Percentiles rank a stretch among this genome's conserved stretches.
These are phyloP conservation scores for Discostella stelligera DNA, from an alignment of 352 stramenopile genomes.

Conservation along the genomic window DNA sequence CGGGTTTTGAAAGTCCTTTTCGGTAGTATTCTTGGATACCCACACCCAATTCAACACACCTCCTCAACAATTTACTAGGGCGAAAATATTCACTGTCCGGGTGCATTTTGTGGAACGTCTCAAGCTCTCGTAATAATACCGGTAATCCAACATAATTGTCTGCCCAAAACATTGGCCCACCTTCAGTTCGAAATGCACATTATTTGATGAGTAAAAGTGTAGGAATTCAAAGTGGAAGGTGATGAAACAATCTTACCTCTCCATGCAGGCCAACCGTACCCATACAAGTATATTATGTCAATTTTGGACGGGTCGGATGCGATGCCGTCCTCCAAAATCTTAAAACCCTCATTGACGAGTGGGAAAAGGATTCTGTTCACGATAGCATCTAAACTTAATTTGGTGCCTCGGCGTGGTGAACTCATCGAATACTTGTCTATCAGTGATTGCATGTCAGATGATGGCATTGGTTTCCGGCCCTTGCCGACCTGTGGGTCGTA, in stretches of 20 bases:
- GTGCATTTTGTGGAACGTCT: slow-evolving; percentile 62
- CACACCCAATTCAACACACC: slow-evolving; percentile 52
- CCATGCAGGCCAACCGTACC: slow-evolving; percentile 82
- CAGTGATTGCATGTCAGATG: slow-evolving; percentile 75
- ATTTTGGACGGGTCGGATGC: slow-evolving; percentile 78
- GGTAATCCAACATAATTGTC: slow-evolving; percentile 78
- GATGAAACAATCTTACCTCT: slow-evolving; percentile 43
- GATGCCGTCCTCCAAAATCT: slow-evolving; percentile 84
- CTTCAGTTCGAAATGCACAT: slow-evolving; percentile 7
- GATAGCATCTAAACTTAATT: slow-evolving; percentile 66
- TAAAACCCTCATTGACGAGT: slow-evolving; percentile 84
- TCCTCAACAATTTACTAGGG: slow-evolving; percentile 70
- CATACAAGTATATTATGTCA: slow-evolving; percentile 84
- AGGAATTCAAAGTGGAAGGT: not conserved
- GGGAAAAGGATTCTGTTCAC: slow-evolving; percentile 68
- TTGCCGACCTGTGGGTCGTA: slow-evolving; percentile 80
- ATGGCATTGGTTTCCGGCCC: slow-evolving; percentile 71
- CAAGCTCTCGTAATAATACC: slow-evolving; percentile 57
- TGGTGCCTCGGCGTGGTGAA: slow-evolving; percentile 36
- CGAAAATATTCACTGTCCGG: slow-evolving; percentile 76
- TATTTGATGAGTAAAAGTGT: slow-evolving; percentile 9
- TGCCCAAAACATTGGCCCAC: slow-evolving; percentile 83
- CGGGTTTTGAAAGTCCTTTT: not conserved
- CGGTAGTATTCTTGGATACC: slow-evolving; percentile 11
- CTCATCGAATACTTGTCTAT: slow-evolving; percentile 64